Percentiles rank a stretch among this genome's conserved stretches.
Conservation (phyloP, 345 rosid species). For the Clausena lansium region DNA sequence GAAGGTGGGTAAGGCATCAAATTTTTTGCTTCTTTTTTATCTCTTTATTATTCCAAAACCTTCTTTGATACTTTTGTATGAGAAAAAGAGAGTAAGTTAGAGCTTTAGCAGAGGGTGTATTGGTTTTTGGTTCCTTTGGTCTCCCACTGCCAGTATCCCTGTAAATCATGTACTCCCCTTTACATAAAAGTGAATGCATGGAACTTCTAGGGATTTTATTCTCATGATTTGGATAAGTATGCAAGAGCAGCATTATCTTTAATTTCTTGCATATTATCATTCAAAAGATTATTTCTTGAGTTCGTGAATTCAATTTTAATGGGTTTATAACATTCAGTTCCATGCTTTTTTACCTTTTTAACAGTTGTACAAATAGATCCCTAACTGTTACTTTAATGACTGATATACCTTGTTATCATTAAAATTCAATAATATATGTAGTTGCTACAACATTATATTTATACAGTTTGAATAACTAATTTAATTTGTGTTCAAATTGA, state of each 20-base stretch:
- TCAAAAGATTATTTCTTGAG: not conserved
- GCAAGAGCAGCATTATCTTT: not conserved
- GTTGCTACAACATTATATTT: too few relatives aligned
- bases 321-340: not conserved
- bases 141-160: not conserved
- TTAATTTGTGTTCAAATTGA: too few relatives aligned
- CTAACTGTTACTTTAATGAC: not conserved
- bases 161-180: constrained; percentile 6
- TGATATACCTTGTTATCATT: too few relatives aligned
- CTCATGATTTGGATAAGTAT: constrained; percentile 20
- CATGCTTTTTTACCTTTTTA: not conserved
- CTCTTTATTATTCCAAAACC: constrained; percentile 34
- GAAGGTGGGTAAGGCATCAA: constrained; percentile 21
- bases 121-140: constrained; percentile 24
- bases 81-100: not conserved
- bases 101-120: constrained; percentile 11
- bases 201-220: constrained; percentile 19
- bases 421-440: too few relatives aligned
- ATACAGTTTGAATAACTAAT: too few relatives aligned
- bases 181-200: constrained; percentile 23
- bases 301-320: not conserved
- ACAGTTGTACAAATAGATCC: not conserved
- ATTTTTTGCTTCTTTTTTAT: not conserved
- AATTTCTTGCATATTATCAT: not conserved
- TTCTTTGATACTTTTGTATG: constrained; percentile 19